These are phyloP conservation scores for Penicillium griseofulvum DNA, from an alignment of 2,329 filamentous ascomycete genomes.

Conservation along the genomic window DNA sequence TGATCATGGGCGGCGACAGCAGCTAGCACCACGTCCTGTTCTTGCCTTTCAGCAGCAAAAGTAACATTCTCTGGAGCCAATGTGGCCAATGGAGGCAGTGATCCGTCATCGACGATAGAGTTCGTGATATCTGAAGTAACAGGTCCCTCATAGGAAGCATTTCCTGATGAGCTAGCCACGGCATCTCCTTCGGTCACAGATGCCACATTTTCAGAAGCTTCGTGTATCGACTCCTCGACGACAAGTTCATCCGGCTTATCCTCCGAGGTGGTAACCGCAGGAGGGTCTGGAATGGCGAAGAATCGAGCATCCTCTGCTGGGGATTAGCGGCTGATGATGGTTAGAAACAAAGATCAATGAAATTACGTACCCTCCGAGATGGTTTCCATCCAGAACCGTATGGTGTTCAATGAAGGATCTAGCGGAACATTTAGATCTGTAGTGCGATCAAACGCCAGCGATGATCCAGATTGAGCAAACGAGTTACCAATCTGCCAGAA, in stretches of 20 bases:
- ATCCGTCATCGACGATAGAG: not conserved
- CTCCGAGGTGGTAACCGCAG: conserved; percentile 18
- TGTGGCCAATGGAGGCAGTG: conserved; percentile 1
- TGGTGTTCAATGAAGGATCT: conserved; percentile 25
- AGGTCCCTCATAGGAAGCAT: not conserved
- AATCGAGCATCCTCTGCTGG: conserved; percentile 33
- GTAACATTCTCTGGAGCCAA: conserved; percentile 13
- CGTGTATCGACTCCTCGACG: conserved; percentile 27
- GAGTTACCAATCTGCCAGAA: conserved; percentile 42
- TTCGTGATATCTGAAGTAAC: not conserved
- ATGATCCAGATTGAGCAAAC: conserved; percentile 32
- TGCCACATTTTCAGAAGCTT: conserved; percentile 22
- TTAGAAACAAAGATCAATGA: not conserved
- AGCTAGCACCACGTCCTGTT: conserved; percentile 30
- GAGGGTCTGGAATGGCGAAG: conserved; percentile 38
- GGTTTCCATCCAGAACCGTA: conserved; percentile 41
- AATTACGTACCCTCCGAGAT: conserved; percentile 35
- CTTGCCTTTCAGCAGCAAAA: conserved; percentile 18
- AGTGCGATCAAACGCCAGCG: conserved; percentile 36
- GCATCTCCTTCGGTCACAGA: conserved; percentile 21
- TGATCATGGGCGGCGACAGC: conserved; percentile 31
- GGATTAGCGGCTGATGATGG: conserved; percentile 5
- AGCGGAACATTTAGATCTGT: conserved; percentile 32
- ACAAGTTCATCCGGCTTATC: conserved; percentile 33
- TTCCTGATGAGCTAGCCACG: conserved; percentile 31